Evolutionary conservation across 148 eudicot species (phyloP).

Genomic region (Dysphania ambrosioides): DNA sequence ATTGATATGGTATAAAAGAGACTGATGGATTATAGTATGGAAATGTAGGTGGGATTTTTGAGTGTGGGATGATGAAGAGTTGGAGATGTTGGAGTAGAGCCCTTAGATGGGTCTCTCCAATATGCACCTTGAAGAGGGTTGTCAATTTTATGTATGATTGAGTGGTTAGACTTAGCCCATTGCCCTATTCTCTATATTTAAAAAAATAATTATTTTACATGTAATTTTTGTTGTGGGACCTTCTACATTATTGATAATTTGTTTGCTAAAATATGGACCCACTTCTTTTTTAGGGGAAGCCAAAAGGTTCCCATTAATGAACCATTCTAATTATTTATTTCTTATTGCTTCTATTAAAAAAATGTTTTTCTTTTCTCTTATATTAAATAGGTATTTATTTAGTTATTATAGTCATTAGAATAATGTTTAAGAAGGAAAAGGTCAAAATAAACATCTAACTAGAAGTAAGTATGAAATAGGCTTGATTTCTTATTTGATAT

Average conservation of each 20-base stretch:
- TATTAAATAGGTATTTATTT: too few relatives aligned
- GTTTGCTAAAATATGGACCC: slow-evolving; percentile 7
- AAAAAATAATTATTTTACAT: not conserved
- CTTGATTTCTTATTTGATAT: too few relatives aligned
- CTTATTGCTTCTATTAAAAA: too few relatives aligned
- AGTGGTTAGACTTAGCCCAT: slow-evolving; percentile 51
- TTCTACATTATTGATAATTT: slow-evolving; percentile 13
- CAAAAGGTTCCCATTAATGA: too few relatives aligned
- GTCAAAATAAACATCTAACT: too few relatives aligned
- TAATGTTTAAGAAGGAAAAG: too few relatives aligned
- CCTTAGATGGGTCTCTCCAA: slow-evolving; percentile 26
- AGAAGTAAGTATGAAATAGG: too few relatives aligned
- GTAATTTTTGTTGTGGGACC: slow-evolving; percentile 20
- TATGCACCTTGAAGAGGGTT: slow-evolving; percentile 21
- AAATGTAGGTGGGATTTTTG: too few relatives aligned
- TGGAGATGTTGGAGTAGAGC: slow-evolving; percentile 10
- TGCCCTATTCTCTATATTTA: slow-evolving; percentile 7
- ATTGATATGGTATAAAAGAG: too few relatives aligned
- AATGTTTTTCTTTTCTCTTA: not conserved
- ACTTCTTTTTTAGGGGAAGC: too few relatives aligned
- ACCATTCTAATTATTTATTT: not conserved
- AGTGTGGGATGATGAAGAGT: not conserved
- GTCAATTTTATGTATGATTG: slow-evolving; percentile 32
- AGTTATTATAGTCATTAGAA: too few relatives aligned
- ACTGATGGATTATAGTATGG: too few relatives aligned